phyloP scores from a whole-genome alignment of 495 filamentous ascomycete genomes.

The Astrothelium subdiscretum region DNA sequence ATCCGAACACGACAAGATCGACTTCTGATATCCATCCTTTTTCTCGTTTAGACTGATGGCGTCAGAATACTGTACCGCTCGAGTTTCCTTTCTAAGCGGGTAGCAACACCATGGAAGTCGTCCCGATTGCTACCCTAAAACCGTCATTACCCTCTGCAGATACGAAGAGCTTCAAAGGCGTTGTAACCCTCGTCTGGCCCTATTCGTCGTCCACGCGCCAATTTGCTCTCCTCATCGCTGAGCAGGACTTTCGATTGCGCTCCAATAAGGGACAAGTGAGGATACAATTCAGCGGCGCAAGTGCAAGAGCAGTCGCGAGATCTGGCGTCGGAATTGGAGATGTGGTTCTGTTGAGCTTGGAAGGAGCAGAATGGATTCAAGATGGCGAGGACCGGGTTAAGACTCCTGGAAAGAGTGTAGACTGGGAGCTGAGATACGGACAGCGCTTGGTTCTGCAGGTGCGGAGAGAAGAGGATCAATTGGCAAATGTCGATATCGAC shows the following conservation, averaged over 20 bases:
- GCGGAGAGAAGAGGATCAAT: constrained; percentile 8
- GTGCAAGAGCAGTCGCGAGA: constrained; percentile 57
- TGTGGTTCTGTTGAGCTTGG: constrained; percentile 54
- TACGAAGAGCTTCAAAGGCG: constrained; percentile 29
- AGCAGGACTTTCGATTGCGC: constrained; percentile 79
- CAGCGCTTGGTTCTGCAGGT: constrained; percentile 52
- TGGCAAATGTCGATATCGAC: constrained; percentile 10
- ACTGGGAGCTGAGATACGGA: constrained; percentile 61
- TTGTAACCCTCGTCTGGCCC: constrained; percentile 83
- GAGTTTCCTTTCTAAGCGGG: neutral
- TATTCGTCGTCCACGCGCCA: constrained; percentile 65
- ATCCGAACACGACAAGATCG: neutral
- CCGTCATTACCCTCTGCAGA: neutral
- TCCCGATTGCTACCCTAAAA: neutral
- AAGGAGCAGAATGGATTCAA: constrained; percentile 47
- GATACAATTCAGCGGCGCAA: constrained; percentile 58
- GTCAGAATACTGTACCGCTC: neutral
- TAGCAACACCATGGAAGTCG: neutral
- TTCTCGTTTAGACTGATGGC: neutral
- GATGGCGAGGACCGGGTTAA: constrained; percentile 32
- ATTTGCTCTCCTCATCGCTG: constrained; percentile 66
- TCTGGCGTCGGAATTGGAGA: constrained; percentile 65
- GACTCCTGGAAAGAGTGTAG: constrained; percentile 55
- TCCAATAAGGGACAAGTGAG: constrained; percentile 71
- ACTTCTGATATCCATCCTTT: neutral